Conservation (phyloP, 805 yeast species). For the Wickerhamiella bombiphila region DNA sequence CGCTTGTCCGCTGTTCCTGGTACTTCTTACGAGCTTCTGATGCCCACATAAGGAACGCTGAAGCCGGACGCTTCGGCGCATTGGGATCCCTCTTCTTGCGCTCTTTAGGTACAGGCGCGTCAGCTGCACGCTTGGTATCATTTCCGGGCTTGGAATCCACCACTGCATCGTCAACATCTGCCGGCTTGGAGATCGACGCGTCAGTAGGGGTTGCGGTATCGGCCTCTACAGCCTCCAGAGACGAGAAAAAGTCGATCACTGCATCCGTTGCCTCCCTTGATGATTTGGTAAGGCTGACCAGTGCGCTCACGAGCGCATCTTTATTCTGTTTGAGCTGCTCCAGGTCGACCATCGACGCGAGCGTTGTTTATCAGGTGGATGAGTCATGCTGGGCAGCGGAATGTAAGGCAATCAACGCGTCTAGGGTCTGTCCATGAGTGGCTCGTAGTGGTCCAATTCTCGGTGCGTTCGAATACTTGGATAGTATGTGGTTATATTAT, state of each 20-base stretch:
- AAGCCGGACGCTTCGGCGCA: background rate
- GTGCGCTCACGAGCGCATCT: background rate
- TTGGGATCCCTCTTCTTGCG: background rate
- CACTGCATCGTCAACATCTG: too few relatives aligned
- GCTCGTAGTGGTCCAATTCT: too few relatives aligned
- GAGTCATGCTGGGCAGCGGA: background rate
- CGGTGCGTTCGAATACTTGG: too few relatives aligned
- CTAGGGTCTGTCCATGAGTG: background rate
- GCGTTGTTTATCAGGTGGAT: background rate
- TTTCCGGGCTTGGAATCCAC: too few relatives aligned
- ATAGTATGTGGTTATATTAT: too few relatives aligned
- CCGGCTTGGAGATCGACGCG: background rate
- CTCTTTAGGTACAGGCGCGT: background rate
- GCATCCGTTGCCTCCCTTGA: background rate
- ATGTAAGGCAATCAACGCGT: background rate
- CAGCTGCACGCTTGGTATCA: background rate
- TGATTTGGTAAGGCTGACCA: background rate
- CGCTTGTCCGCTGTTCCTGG: background rate
- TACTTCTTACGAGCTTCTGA: background rate
- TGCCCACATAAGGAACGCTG: background rate
- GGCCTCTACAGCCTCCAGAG: background rate
- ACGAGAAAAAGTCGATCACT: background rate
- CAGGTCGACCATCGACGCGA: constrained; percentile 7
- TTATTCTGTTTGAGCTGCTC: background rate
- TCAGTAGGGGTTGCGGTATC: background rate